Evolutionary conservation across 495 filamentous ascomycete species (phyloP).

Genomic region (Margaritispora aquatica): DNA sequence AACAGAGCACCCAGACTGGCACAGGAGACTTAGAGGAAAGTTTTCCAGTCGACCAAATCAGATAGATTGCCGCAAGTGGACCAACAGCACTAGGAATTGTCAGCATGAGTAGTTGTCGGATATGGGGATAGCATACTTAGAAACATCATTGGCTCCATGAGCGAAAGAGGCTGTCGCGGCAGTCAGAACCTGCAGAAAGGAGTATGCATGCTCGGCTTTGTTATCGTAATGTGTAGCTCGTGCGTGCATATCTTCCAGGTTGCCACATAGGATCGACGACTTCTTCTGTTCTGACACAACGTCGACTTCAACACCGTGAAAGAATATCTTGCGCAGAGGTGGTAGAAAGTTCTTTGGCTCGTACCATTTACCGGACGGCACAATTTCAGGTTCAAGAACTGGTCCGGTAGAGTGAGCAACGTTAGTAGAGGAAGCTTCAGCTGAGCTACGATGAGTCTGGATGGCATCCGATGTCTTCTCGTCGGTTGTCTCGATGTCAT

Average conservation of each 20-base stretch:
- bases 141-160: conserved; percentile 54
- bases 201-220: conserved; percentile 69
- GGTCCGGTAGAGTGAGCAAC: not conserved
- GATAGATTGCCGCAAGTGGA: conserved; percentile 62
- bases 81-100: conserved; percentile 47
- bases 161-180: conserved; percentile 67
- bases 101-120: not conserved
- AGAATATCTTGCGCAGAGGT: conserved; percentile 38
- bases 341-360: conserved; percentile 34
- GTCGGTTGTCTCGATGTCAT: not conserved
- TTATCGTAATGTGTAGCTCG: conserved; percentile 65
- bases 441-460: not conserved
- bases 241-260: conserved; percentile 51
- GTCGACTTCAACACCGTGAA: conserved; percentile 57
- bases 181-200: conserved; percentile 68
- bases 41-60: conserved; percentile 51
- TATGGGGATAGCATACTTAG: conserved; percentile 34
- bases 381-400: not conserved
- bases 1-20: conserved; percentile 30
- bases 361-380: conserved; percentile 28
- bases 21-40: conserved; percentile 46
- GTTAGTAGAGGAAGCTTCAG: not conserved
- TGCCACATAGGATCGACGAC: conserved; percentile 42
- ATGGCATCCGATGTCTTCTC: not conserved
- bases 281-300: conserved; percentile 43